These are phyloP conservation scores for Penicillium aurantiogriseum DNA, from an alignment of 2,329 filamentous ascomycete species.

Conservation along the genomic window DNA sequence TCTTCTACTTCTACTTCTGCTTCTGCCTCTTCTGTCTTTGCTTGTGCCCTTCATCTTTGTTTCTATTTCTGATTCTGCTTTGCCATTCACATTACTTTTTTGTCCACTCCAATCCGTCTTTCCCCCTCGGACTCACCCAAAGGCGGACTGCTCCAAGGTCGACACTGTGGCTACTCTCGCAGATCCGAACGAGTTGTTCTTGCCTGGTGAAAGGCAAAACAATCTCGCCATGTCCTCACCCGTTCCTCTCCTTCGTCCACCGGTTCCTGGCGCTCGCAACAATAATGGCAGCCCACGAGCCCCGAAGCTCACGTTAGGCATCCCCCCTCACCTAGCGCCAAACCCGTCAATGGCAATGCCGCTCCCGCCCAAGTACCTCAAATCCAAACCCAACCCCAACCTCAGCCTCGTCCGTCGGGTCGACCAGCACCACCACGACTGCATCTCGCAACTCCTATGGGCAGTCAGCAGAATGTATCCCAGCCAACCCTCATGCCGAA, in stretches of 20 bases:
- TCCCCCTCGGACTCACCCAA: slow-evolving; percentile 9
- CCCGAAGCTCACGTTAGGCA: slow-evolving; percentile 81
- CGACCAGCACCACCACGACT: slow-evolving; percentile 73
- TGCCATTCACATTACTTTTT: neutral
- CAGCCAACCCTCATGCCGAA: slow-evolving; percentile 58
- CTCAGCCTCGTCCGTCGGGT: slow-evolving; percentile 33
- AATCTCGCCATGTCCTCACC: slow-evolving; percentile 63
- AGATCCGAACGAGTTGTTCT: slow-evolving; percentile 43
- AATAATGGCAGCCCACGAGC: slow-evolving; percentile 62
- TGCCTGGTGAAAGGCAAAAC: slow-evolving; percentile 42
- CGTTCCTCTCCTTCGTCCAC: slow-evolving; percentile 77
- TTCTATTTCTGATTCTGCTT: neutral
- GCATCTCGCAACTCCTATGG: slow-evolving; percentile 84
- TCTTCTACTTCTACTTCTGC: slow-evolving; percentile 15
- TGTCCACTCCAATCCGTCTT: slow-evolving; percentile 9
- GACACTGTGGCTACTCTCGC: slow-evolving; percentile 40
- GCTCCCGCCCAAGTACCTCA: slow-evolving; percentile 38
- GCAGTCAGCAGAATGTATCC: slow-evolving; percentile 65
- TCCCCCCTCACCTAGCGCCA: slow-evolving; percentile 83
- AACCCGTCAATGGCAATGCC: slow-evolving; percentile 61
- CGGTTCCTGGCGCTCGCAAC: slow-evolving; percentile 68
- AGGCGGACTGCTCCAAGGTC: slow-evolving; percentile 17
- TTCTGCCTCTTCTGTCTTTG: neutral
- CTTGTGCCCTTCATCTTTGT: neutral
- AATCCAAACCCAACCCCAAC: slow-evolving; percentile 54